Base-by-base conservation (phyloP, 2,329 filamentous ascomycete genomes). In the Exophiala bonariae region DNA sequence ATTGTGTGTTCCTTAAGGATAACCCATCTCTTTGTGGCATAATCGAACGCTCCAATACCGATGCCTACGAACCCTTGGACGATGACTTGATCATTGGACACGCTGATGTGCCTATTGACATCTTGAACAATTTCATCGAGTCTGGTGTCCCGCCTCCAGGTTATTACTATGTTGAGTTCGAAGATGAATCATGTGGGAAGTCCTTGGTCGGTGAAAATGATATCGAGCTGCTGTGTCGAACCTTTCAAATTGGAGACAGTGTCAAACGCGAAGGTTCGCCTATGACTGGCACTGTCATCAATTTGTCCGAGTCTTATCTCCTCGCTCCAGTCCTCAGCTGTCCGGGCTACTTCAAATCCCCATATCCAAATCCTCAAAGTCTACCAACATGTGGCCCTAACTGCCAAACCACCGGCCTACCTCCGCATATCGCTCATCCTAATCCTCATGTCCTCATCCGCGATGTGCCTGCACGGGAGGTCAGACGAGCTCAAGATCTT, bases 211-310 rank as follows among this genome's bases (percentile, higher is more conserved):
- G 64, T 23, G 71, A 73, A 54, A 63, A 70, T 9, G 68, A 73
- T 18, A 64, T 82, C 34, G 64, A 67, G 13, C 64, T 82, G 17
- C 62, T 82, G 22, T 77, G 81, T 61, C 73, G 80, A n/a, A 65
- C 68, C 1, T 63, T 82, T 11, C 68, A 73, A 39, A 71, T 81
- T 13, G 80, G 80, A 19, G 76, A 81, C 55, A 65, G 75, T 10
- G 79, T 82, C 41, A 81, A 80, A 60, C 65, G 68, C 26, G 65
- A 68, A 32, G 63, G 67, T 1, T 71, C 75, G 53, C 67, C 73
- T 13, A 72, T 77, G 63, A 79, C 75, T 42, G 80, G 80, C 19
- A 78, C 74, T 2, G 72, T 82, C 38, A 70, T 81, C 41, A 74
- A 72, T 49, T 69, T 72, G 2, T 66, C 64, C 22, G 70, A 70